Evolutionary conservation across 306 rosid species (phyloP), one percentile per base, ranked within the genome.

Genomic region (Rosa rugosa): DNA sequence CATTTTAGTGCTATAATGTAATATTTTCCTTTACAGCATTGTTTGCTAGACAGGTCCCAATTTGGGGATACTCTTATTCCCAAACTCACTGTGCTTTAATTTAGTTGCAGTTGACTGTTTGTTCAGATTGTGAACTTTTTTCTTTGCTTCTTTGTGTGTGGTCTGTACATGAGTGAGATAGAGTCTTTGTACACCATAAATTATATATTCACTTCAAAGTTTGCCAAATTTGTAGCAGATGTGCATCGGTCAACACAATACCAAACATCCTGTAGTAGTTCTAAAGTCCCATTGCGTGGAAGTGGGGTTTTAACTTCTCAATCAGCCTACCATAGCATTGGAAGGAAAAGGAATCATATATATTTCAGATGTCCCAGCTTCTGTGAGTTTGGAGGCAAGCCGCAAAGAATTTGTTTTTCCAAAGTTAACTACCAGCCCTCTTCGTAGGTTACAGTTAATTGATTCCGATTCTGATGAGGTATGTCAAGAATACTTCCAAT

Each of bases 381-480:
- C 92, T 23, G 54, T 70, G 31, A 69, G 63, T 73, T 69, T 78
- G 78, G 90, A 89, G 78, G 76, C 74, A 0, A 80, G 80, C 64
- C 44, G 47, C 77, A 79, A 62, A 14, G 89, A 77, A 38, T 78
- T 77, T 11, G 27, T 85, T 77, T 91, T 92, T 83, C 86, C 93
- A 1, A 84, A 85, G 79, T 83, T 88, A 72, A 87, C 88, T 6
- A 62, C 83, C 50, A 92, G 99, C 82, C 97, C 99, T 73, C 90
- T 95, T 72, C 90, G 95, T 50, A 90, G 78, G 84, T 94, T 94
- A 80, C 93, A 88, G 60, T 85, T 92, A 82, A 68, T 91, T 83
- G 93, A 92, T 79, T 92, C 95, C 17, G 97, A 93, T 74, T 88
- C 92, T 22, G 94, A 94, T 82, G 92, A 68, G 17, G 27, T 91